Base-by-base conservation (phyloP, 805 yeast genomes). In the Candida qinlingensis region DNA sequence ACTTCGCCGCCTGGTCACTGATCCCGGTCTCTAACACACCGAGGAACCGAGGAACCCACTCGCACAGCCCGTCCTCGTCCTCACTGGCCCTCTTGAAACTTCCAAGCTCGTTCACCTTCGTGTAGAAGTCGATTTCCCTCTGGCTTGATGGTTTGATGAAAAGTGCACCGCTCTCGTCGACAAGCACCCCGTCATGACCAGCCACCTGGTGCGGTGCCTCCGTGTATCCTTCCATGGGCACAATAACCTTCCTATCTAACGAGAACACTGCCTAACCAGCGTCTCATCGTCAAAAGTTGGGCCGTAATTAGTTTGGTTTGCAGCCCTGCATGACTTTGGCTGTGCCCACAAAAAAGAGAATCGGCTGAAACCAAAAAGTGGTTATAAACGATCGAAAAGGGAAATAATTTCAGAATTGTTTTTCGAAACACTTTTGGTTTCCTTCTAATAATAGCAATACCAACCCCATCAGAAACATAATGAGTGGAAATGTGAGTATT, bases 121-220 rank as follows among this genome's bases (percentile, higher is more conserved):
- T 68, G 61, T 94, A 92, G 65, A 94, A 94, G n/a, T 77, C 81
- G 30, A 85, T 65, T 65, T 92, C 99, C 54, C 79, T 80, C 28
- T 65, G 65, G 0, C 68, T 62, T 0, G 91, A 72, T 0, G 83
- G 82, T 64, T 94, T 92, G 48, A 87, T 78, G 55, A 91, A 85
- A 12, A 92, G 68, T 7, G 79, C 66, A 0, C 90, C 96, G 38
- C 77, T 78, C 6, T 64, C 74, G 53, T 81, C 81, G 9, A 79
- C 76, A 46, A 88, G 56, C 3, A 85, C 77, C 0, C 96, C 98
- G 6, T 75, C 87, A 60, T 92, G 99, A 6, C 99, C 99, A 0
- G 97, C 98, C 3, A 94, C 98, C 66, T 82, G 85, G 60, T 86
- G 87, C 47, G 63, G 54, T 1, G 56, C 54, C 37, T 48, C 44